Percentiles rank a stretch among this genome's conserved stretches.
Evolutionary conservation across 2,329 filamentous ascomycete genomes (phyloP).

Genomic region (Penicillium sp.): DNA sequence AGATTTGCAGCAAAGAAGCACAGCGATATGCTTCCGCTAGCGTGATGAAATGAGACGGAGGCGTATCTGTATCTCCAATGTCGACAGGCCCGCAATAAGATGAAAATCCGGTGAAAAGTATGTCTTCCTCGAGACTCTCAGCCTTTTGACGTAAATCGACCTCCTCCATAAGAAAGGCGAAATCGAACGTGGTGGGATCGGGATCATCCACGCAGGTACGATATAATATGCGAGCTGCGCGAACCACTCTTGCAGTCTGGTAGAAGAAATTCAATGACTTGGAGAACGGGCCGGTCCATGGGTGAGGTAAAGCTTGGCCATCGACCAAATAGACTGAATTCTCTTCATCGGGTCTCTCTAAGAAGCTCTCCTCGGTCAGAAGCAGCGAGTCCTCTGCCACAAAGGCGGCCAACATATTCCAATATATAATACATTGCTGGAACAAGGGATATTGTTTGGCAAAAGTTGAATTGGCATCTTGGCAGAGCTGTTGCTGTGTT

Average conservation of each 20-base stretch:
- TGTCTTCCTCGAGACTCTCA: conserved; percentile 22
- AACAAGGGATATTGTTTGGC: conserved; percentile 28
- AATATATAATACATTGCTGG: conserved; percentile 27
- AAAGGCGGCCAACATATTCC: conserved; percentile 28
- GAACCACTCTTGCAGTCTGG: conserved; percentile 23
- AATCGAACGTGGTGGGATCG: conserved; percentile 20
- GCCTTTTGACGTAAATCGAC: conserved; percentile 24
- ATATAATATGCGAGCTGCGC: conserved; percentile 16
- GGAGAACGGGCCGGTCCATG: conserved; percentile 27
- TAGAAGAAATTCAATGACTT: conserved; percentile 24
- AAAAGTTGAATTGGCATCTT: conserved; percentile 18
- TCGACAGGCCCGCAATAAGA: conserved; percentile 28
- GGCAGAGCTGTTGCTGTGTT: conserved; percentile 20
- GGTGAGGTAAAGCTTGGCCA: conserved; percentile 24
- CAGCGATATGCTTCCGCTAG: conserved; percentile 28
- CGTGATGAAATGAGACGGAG: conserved; percentile 27
- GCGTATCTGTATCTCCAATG: conserved; percentile 27
- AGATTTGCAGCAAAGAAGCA: conserved; percentile 26
- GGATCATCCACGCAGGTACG: conserved; percentile 15
- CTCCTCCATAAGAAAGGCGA: conserved; percentile 22
- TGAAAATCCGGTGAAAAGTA: conserved; percentile 24
- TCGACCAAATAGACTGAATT: conserved; percentile 27
- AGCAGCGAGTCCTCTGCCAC: conserved; percentile 25
- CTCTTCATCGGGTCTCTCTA: conserved; percentile 18
- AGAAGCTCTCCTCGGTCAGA: conserved; percentile 18